phyloP scores from a whole-genome alignment of 1,284 basidiomycete species.

The Ceratorhiza oryzae-sativae region DNA sequence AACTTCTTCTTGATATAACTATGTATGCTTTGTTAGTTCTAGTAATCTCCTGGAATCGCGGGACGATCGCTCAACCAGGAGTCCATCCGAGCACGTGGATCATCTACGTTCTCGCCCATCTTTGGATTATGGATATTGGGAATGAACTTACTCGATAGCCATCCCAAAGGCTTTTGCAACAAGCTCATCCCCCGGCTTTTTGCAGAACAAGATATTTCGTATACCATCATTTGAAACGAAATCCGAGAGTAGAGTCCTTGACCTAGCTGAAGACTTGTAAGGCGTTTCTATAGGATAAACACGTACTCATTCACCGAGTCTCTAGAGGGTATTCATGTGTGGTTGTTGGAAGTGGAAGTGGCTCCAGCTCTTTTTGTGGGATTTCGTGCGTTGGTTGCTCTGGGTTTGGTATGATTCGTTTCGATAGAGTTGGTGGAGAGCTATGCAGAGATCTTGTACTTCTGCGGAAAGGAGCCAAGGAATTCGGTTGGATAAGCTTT shows the following conservation, averaged over 20 bases:
- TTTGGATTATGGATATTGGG: neutral
- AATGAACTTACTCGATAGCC: conserved; percentile 50
- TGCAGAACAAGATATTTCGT: conserved; percentile 55
- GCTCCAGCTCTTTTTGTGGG: neutral
- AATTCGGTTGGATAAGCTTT: neutral
- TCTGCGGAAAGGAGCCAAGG: neutral
- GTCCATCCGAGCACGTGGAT: no score
- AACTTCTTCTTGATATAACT: conserved; percentile 65
- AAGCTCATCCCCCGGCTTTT: conserved; percentile 55
- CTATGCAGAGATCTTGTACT: neutral
- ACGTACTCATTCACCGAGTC: neutral
- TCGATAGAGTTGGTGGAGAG: neutral
- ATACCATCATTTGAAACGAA: conserved; percentile 31
- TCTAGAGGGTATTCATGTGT: conserved; percentile 3
- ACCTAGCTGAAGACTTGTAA: conserved; percentile 20
- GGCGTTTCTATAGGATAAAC: neutral
- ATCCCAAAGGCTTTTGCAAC: conserved; percentile 53
- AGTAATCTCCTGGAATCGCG: no score
- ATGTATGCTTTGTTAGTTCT: neutral
- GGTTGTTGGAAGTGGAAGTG: neutral
- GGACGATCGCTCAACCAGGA: no score
- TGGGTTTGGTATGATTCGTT: neutral
- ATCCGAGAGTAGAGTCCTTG: conserved; percentile 12
- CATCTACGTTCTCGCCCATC: neutral
- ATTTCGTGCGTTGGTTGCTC: neutral